Evolutionary conservation across 495 filamentous ascomycete species (phyloP).

Genomic region (Aeminium ludgeri): DNA sequence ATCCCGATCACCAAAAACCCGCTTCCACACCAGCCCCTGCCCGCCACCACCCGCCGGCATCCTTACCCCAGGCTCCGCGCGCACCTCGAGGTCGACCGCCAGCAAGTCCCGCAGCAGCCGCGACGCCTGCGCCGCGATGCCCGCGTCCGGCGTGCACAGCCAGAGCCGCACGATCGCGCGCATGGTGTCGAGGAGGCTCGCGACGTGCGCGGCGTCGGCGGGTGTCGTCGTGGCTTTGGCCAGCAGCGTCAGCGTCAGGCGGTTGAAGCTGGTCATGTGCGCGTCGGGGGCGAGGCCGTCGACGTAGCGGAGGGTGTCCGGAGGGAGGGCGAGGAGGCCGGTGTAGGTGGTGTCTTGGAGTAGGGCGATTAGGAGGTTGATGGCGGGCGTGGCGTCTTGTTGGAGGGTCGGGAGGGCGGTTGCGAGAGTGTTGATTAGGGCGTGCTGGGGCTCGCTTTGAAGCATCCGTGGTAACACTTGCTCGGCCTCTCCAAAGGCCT

Average conservation of each 20-base stretch:
- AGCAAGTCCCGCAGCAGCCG: conserved; percentile 53
- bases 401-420: conserved; percentile 18
- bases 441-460: not conserved
- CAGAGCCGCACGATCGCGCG: conserved; percentile 47
- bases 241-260: conserved; percentile 52
- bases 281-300: conserved; percentile 36
- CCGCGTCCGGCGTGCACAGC: conserved; percentile 53
- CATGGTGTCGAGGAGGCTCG: conserved; percentile 45
- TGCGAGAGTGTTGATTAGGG: conserved; percentile 9
- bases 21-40: conserved; percentile 57
- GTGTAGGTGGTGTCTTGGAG: conserved; percentile 35
- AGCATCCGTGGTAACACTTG: conserved; percentile 4
- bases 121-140: conserved; percentile 53
- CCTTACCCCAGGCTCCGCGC: conserved; percentile 22
- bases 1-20: conserved; percentile 48
- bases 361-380: conserved; percentile 36
- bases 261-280: conserved; percentile 40
- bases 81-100: conserved; percentile 37
- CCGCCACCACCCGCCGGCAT: conserved; percentile 31
- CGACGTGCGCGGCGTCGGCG: conserved; percentile 50
- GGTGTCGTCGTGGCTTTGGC: conserved; percentile 47
- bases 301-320: conserved; percentile 27
- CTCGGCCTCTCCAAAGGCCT: conserved; percentile 10
- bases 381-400: conserved; percentile 34
- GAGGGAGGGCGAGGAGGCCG: conserved; percentile 34